Conservation (phyloP, 768 basidiomycete species). For the Strobilomyces confusus region DNA sequence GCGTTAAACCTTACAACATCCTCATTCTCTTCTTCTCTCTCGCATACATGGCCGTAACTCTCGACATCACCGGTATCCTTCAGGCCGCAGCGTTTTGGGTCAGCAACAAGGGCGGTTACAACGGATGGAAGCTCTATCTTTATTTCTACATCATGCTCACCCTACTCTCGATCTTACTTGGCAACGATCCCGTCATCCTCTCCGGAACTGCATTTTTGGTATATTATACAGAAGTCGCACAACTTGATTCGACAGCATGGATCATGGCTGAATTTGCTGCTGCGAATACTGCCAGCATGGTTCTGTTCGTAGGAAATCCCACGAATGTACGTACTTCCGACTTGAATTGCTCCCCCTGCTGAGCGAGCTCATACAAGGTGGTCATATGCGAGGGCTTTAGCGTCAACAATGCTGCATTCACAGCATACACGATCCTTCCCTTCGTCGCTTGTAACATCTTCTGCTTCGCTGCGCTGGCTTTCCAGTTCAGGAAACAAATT, state of each 20-base stretch:
- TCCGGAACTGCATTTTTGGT: conserved; percentile 87
- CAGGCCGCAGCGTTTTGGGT: conserved; percentile 80
- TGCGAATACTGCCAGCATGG: conserved; percentile 75
- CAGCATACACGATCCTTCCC: conserved; percentile 79
- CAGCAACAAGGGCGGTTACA: conserved; percentile 40
- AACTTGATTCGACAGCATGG: conserved; percentile 58
- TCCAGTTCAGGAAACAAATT: conserved; percentile 56
- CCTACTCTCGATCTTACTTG: conserved; percentile 68
- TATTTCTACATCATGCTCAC: conserved; percentile 86
- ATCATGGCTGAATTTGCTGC: conserved; percentile 73
- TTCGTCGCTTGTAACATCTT: conserved; percentile 63
- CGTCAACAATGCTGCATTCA: conserved; percentile 74
- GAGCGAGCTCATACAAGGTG: conserved; percentile 30
- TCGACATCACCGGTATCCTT: conserved; percentile 86
- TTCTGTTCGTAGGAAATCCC: conserved; percentile 82
- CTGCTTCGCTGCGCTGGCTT: conserved; percentile 52
- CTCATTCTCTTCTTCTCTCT: conserved; percentile 81
- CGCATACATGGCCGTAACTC: conserved; percentile 88
- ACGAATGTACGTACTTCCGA: conserved; percentile 56
- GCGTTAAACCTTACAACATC: conserved; percentile 88
- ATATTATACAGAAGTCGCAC: conserved; percentile 69
- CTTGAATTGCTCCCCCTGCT: neutral
- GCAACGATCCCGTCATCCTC: conserved; percentile 92
- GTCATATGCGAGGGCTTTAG: conserved; percentile 85
- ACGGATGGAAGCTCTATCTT: conserved; percentile 68